A percentile compares a stretch with the other conserved stretches of the same genome.
These are phyloP conservation scores for Zygotorulaspora florentina DNA, from an alignment of 805 yeast species.

Conservation along the genomic window DNA sequence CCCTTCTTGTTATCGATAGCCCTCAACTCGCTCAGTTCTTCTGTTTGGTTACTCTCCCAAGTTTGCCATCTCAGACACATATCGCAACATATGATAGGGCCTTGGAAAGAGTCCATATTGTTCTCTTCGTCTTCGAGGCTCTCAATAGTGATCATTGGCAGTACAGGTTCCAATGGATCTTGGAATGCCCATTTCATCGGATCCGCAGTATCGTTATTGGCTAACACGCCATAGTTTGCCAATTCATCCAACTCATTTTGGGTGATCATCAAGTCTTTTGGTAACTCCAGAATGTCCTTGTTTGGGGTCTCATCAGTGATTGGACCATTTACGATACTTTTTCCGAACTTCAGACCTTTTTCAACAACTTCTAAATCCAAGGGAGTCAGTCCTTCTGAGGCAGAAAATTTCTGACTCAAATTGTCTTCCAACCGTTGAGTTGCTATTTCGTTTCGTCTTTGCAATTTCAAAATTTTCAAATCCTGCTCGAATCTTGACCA, in stretches of 20 bases:
- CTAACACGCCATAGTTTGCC: conserved; percentile 19
- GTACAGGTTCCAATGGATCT: conserved; percentile 20
- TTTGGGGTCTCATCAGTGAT: not conserved
- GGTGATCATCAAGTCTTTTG: conserved; percentile 28
- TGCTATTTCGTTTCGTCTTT: conserved; percentile 9
- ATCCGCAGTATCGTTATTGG: conserved; percentile 21
- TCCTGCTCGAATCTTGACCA: conserved; percentile 33
- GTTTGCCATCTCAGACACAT: conserved; percentile 34
- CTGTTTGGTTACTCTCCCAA: conserved; percentile 25
- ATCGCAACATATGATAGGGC: conserved; percentile 33
- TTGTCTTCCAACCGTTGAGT: not conserved
- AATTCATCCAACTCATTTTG: conserved; percentile 23
- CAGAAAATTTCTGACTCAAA: not conserved
- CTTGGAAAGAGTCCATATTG: conserved; percentile 7
- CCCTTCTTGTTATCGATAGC: not conserved
- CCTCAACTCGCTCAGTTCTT: not conserved
- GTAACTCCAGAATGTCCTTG: conserved; percentile 23
- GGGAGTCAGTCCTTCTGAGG: conserved; percentile 5
- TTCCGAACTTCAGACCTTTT: conserved; percentile 6
- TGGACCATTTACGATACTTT: not conserved
- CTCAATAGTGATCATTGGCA: conserved; percentile 1
- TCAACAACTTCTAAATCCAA: conserved; percentile 8
- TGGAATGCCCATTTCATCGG: conserved; percentile 31
- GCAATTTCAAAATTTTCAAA: conserved; percentile 20
- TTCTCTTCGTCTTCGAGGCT: conserved; percentile 14